Conservation (phyloP, 2,329 filamentous ascomycete genomes). For the Venturia pyrina region DNA sequence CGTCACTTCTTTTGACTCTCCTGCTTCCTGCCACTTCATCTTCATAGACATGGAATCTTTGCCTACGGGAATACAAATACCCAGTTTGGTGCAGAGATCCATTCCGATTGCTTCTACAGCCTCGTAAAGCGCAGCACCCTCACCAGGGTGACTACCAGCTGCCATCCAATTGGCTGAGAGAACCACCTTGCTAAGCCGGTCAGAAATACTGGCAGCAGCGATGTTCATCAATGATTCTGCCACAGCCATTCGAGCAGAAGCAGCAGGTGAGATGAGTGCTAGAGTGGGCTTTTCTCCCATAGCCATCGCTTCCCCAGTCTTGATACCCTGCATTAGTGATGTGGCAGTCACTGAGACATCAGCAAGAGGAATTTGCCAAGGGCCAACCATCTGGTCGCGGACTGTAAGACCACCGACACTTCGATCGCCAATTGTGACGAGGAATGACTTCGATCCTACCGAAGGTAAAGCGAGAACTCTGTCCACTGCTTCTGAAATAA, state of each 20-base stretch:
- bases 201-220: constrained; percentile 65
- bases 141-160: constrained; percentile 83
- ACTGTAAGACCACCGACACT: constrained; percentile 82
- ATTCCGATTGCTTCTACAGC: constrained; percentile 88
- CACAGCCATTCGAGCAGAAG: constrained; percentile 93
- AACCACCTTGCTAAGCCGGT: constrained; percentile 67
- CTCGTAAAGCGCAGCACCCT: constrained; percentile 86
- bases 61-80: constrained; percentile 87
- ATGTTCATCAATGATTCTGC: constrained; percentile 90
- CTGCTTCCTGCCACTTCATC: constrained; percentile 73
- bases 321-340: constrained; percentile 60
- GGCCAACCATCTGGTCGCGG: constrained; percentile 91
- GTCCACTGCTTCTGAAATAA: constrained; percentile 62
- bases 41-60: constrained; percentile 99
- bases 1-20: constrained; percentile 72
- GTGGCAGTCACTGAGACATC: constrained; percentile 90
- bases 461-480: constrained; percentile 76
- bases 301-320: constrained; percentile 89
- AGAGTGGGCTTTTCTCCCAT: constrained; percentile 90
- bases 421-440: constrained; percentile 93
- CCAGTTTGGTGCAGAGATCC: constrained; percentile 83
- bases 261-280: constrained; percentile 78
- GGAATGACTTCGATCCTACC: constrained; percentile 93
- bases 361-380: constrained; percentile 89
- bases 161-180: constrained; percentile 99